Evolutionary conservation across 1,284 basidiomycete genomes (phyloP), one percentile per base, ranked within the genome.

Genomic region (Mycena citricolor): DNA sequence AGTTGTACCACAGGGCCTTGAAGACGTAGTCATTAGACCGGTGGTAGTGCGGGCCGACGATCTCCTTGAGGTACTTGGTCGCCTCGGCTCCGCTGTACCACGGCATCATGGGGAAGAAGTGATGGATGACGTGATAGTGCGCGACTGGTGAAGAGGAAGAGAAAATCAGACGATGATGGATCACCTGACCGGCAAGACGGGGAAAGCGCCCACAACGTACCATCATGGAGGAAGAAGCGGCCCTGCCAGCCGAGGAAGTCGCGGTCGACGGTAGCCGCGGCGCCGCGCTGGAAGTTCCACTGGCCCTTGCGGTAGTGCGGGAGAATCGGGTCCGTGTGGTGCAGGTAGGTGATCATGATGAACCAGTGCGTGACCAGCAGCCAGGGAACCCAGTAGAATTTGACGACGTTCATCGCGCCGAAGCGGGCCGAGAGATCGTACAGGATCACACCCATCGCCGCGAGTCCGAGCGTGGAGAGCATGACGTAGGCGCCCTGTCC

Each of bases 351-450:
- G 49, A 77, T 73, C 72, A 76, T 73, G 49, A 75, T 68, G 55
- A 79, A 76, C 79, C 79, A 81, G 54, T 81, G 76, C 1, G 69
- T 66, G 12, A 79, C 76, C 39, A 55, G 56, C 25, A 81, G 65
- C 77, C 77, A 80, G 0, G 79, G 79, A 39, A 81, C 67, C n/a
- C 65, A 68, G 59, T 82, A 81, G 57, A 67, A 74, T 52, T 77
- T 78, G 49, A 76, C 43, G 6, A 80, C 71, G 4, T 64, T 54
- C 7, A 62, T 54, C 26, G 57, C 39, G 10, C 77, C 73, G 49
- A 28, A 42, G 12, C 16, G 5, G 10, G 10, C 4, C 4, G n/a
- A 14, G 2, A 39, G 30, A 20, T 38, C 35, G n/a, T 2, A 30
- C 11, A 46, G 32, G 8, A 14, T 16, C 24, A 8, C 11, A 40